A percentile compares a stretch with the other conserved stretches of the same genome.
phyloP scores from a whole-genome alignment of 495 filamentous ascomycete species.

The Sordaria brevicollis region DNA sequence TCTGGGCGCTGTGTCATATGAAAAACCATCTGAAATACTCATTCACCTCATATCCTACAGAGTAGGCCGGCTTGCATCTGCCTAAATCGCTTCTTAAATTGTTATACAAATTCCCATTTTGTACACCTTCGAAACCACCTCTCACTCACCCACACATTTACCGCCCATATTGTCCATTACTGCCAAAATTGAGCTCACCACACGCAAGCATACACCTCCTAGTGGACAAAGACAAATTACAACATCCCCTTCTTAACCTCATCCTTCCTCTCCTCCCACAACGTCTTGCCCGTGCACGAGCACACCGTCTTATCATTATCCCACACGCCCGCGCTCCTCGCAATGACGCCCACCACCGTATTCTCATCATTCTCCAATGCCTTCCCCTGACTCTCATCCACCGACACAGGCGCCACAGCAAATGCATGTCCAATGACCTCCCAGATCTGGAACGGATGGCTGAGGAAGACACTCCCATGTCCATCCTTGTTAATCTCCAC shows the following conservation, averaged over 20 bases:
- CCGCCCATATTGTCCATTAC: not conserved
- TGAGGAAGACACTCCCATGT: conserved; percentile 65
- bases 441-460: conserved; percentile 78
- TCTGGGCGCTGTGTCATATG: not conserved
- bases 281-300: conserved; percentile 91
- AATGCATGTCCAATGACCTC: conserved; percentile 89
- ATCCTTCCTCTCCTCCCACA: conserved; percentile 95
- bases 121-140: not conserved
- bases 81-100: not conserved
- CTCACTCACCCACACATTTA: not conserved
- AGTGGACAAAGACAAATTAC: no score
- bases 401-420: conserved; percentile 70
- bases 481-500: conserved; percentile 61
- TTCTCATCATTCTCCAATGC: conserved; percentile 63
- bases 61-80: not conserved
- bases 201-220: not conserved
- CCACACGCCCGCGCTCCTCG: conserved; percentile 90
- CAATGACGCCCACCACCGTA: conserved; percentile 85
- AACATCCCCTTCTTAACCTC: conserved; percentile 80
- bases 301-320: conserved; percentile 96
- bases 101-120: not conserved
- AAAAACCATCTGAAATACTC: not conserved
- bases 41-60: not conserved
- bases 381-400: conserved; percentile 35
- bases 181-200: not conserved